Evolutionary conservation across 176 grass and related monocot species (phyloP), one percentile per base, ranked within the genome.

Genomic region (Metroxylon sagu): DNA sequence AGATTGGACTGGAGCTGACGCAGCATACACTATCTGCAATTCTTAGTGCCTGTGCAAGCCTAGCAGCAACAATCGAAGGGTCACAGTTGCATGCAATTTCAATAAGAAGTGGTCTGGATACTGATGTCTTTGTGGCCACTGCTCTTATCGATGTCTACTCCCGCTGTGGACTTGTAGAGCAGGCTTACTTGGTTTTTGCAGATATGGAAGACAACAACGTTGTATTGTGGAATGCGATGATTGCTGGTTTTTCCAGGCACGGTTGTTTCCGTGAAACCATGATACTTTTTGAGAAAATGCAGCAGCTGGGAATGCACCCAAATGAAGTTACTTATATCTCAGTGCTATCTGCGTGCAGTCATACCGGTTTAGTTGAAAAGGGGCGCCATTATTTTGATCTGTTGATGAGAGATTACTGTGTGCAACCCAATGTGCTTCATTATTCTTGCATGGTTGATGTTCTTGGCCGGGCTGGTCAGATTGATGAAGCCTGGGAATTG

Each of bases 201-300:
- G 48, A 67, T 50, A 71, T 67, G 48, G 57, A 79, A 51, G 68
- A 80, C 14, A 85, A 76, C 60, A 90, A 79, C 7, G 57, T 82
- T 10, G 72, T 82, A 29, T 27, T 90, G 26, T 90, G 87, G 82
- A 90, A 90, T 76, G 64, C 75, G 60, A 82, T 82, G 82, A 74
- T 90, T 6, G 39, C 76, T 48, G 77, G 82, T 69, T 85, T 85
- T 74, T 77, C 82, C 5, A 82, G 60, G 65, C 87, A 85, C 79
- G 79, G 68, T 28, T 65, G 62, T 59, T 71, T 56, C 50, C 57
- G 52, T 52, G 82, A 90, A 79, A 75, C 68, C 56, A 85, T 90
- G 82, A 74, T 85, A 59, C 78, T 90, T 56, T 85, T 85, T 67
- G 87, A 90, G 82, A 90, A 90, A 79, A 85, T 85, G 82, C 82